Percentiles rank a stretch among this genome's conserved stretches.
Evolutionary conservation across 148 eudicot genomes (phyloP).

Genomic region (Vaccinium corymbosum): DNA sequence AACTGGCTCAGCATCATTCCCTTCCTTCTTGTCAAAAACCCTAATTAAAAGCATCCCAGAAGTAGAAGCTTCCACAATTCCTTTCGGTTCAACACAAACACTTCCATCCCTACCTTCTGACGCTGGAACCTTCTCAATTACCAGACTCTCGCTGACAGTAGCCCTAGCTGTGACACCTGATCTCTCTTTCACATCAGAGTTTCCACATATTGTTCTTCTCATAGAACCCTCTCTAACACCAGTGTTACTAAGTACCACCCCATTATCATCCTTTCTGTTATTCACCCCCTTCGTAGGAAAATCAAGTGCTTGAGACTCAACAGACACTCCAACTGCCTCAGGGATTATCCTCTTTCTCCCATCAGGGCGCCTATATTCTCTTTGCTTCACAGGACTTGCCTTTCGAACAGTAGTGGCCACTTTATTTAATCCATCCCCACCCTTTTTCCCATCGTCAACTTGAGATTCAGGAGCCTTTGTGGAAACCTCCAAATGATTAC

Average conservation of each 20-base stretch:
- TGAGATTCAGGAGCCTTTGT: conserved; percentile 46
- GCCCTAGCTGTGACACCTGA: conserved; percentile 74
- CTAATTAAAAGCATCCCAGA: conserved; percentile 49
- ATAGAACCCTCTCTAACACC: conserved; percentile 37
- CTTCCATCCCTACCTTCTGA: conserved; percentile 45
- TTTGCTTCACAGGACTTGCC: conserved; percentile 91
- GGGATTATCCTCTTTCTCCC: conserved; percentile 97
- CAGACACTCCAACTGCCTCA: conserved; percentile 79
- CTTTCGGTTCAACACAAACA: conserved; percentile 52
- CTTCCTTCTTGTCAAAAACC: conserved; percentile 80
- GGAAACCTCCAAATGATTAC: conserved; percentile 33
- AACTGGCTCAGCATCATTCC: conserved; percentile 58
- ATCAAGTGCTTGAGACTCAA: conserved; percentile 46
- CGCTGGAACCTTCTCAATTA: conserved; percentile 76
- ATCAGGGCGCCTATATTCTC: conserved; percentile 94
- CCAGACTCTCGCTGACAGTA: conserved; percentile 74
- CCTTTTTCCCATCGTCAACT: conserved; percentile 56
- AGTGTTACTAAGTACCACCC: conserved; percentile 24
- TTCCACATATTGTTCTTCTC: conserved; percentile 44
- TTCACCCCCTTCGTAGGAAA: conserved; percentile 37
- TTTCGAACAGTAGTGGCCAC: conserved; percentile 38
- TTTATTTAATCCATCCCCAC: conserved; percentile 49
- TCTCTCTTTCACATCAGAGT: conserved; percentile 49
- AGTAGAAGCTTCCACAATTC: conserved; percentile 39
- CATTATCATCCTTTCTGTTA: conserved; percentile 34